These are phyloP conservation scores for Neoscytalidium dimidiatum DNA, from an alignment of 2,329 filamentous ascomycete genomes.

Conservation along the genomic window DNA sequence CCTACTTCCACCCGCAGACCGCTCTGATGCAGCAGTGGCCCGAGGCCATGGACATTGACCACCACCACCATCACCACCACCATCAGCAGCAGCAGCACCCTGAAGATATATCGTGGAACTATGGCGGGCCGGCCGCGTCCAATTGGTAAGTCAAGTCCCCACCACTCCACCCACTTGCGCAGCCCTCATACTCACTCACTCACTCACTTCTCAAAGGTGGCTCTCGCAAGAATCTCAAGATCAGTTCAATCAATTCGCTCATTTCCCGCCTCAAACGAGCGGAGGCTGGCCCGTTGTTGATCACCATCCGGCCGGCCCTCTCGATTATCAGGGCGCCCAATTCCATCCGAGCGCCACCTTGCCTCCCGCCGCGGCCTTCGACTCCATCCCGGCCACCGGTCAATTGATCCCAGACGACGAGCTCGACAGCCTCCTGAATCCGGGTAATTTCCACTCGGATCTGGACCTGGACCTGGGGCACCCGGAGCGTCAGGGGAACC, in stretches of 20 bases:
- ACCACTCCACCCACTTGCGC: background rate
- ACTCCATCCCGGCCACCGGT: background rate
- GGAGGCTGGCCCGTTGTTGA: background rate
- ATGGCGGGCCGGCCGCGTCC: background rate
- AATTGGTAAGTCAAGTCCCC: background rate
- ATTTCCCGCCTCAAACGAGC: background rate
- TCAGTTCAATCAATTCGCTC: background rate
- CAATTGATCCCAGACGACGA: background rate
- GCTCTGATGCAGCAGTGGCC: background rate
- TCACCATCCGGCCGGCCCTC: background rate
- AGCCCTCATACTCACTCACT: slow-evolving; percentile 14
- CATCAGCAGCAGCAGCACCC: background rate
- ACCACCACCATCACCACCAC: background rate
- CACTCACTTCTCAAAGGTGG: slow-evolving; percentile 1
- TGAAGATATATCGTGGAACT: background rate
- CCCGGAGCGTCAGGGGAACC: background rate
- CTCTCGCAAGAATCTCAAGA: background rate
- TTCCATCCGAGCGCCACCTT: background rate
- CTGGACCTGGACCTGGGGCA: background rate
- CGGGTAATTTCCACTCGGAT: background rate
- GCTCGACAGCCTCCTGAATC: background rate
- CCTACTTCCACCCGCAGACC: background rate
- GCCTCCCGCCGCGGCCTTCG: background rate
- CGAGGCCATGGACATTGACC: background rate
- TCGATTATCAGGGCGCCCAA: slow-evolving; percentile 9